Conservation (phyloP, 129 eudicot genomes). For the Centaurea solstitialis region DNA sequence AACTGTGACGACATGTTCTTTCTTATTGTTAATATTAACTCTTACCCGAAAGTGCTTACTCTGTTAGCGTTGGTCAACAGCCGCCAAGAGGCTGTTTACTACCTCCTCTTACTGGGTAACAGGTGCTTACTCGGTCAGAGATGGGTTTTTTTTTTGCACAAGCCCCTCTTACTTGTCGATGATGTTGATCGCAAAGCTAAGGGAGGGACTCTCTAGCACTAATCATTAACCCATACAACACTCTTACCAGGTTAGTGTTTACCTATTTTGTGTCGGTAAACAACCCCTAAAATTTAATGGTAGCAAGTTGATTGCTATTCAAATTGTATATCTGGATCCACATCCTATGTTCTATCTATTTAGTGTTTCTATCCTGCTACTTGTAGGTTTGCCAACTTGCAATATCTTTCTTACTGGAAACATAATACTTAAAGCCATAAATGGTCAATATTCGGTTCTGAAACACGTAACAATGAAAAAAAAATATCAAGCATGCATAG, state of each 20-base stretch:
- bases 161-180: not conserved
- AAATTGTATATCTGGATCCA: not conserved
- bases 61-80: too few relatives aligned
- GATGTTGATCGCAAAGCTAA: not conserved
- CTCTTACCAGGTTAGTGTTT: not conserved
- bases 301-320: not conserved
- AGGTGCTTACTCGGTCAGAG: too few relatives aligned
- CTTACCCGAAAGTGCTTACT: too few relatives aligned
- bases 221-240: not conserved
- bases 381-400: not conserved
- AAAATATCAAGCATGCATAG: not conserved
- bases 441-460: not conserved
- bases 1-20: not conserved
- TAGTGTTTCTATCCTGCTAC: not conserved
- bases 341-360: not conserved
- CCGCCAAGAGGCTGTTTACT: not conserved
- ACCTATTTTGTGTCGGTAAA: not conserved
- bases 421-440: not conserved
- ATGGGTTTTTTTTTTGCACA: too few relatives aligned
- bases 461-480: not conserved
- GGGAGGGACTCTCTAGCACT: not conserved
- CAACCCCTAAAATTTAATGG: not conserved
- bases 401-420: not conserved
- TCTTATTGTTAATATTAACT: too few relatives aligned
- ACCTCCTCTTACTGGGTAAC: too few relatives aligned